phyloP scores from a whole-genome alignment of 148 eudicot genomes.

The Amaranthus cruentus region DNA sequence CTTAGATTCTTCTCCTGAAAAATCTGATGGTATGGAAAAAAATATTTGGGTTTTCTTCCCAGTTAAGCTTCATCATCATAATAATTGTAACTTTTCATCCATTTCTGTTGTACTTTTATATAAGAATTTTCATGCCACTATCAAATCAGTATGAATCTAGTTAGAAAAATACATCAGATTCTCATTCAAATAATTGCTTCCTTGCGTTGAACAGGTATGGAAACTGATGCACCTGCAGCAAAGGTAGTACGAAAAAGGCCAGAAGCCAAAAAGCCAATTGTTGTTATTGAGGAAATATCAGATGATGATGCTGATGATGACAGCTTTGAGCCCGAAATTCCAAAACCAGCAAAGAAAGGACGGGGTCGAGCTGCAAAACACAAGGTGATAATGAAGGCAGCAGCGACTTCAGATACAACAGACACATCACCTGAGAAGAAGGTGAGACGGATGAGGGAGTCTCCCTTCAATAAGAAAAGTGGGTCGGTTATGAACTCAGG shows the following conservation, averaged over 20 bases:
- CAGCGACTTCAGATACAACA: conserved; percentile 32
- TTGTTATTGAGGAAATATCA: conserved; percentile 39
- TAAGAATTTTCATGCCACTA: too few relatives aligned
- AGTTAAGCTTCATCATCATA: neutral
- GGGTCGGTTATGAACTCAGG: conserved; percentile 46
- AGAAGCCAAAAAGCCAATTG: conserved; percentile 37
- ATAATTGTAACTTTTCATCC: too few relatives aligned
- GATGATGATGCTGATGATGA: conserved; percentile 34
- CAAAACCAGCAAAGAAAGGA: conserved; percentile 45
- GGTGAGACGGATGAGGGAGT: conserved; percentile 86
- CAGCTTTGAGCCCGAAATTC: conserved; percentile 37
- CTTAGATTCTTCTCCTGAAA: conserved; percentile 73
- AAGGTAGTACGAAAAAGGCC: conserved; percentile 18
- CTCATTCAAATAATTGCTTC: neutral
- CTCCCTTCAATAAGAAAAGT: conserved; percentile 87
- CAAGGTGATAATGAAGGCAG: conserved; percentile 36
- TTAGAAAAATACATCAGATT: neutral
- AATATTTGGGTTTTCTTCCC: neutral
- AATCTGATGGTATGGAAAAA: conserved; percentile 43
- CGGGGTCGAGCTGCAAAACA: conserved; percentile 41
- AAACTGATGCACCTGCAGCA: conserved; percentile 30
- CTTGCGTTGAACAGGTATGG: conserved; percentile 39
- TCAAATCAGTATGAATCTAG: too few relatives aligned
- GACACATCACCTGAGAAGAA: conserved; percentile 77
- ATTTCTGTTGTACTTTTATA: too few relatives aligned